Conservation (phyloP, 1,139 yeast species). For the Geotrichum phurueaensis region DNA sequence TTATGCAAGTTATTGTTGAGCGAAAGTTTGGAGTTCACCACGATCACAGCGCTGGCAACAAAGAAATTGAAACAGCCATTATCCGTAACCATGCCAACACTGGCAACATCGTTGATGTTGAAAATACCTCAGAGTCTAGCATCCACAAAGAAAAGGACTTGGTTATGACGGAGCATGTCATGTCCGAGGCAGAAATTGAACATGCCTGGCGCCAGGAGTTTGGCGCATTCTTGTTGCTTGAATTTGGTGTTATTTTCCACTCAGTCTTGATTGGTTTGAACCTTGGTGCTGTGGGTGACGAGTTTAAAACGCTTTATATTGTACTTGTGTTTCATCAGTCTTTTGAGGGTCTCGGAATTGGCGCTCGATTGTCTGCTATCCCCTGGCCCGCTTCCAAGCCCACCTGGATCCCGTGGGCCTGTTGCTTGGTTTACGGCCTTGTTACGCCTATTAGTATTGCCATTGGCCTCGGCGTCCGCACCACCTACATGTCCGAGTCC, state of each 20-base stretch:
- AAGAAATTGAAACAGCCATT: conserved; percentile 7
- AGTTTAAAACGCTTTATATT: conserved; percentile 58
- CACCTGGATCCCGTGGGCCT: conserved; percentile 52
- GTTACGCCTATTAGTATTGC: conserved; percentile 78
- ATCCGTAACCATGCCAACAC: neutral
- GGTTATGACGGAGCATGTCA: neutral
- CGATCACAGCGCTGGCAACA: neutral
- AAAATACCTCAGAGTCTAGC: neutral
- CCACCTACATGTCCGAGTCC: conserved; percentile 52
- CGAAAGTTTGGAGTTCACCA: conserved; percentile 6
- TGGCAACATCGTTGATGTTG: neutral
- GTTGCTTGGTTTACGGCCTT: conserved; percentile 53
- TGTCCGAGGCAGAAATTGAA: neutral
- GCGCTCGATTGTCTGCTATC: conserved; percentile 70
- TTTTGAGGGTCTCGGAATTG: conserved; percentile 85
- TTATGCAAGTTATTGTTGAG: conserved; percentile 9
- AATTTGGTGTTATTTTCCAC: conserved; percentile 67
- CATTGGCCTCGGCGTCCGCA: conserved; percentile 77
- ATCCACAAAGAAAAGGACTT: neutral
- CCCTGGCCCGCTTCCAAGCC: conserved; percentile 32
- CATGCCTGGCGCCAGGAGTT: conserved; percentile 28
- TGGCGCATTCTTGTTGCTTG: conserved; percentile 51
- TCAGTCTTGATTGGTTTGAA: conserved; percentile 63
- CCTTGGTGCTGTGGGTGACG: conserved; percentile 58
- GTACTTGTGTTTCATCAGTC: conserved; percentile 72